These are phyloP conservation scores for Saccharum spontaneum DNA, from an alignment of 176 grass and related monocot species.

Conservation along the genomic window DNA sequence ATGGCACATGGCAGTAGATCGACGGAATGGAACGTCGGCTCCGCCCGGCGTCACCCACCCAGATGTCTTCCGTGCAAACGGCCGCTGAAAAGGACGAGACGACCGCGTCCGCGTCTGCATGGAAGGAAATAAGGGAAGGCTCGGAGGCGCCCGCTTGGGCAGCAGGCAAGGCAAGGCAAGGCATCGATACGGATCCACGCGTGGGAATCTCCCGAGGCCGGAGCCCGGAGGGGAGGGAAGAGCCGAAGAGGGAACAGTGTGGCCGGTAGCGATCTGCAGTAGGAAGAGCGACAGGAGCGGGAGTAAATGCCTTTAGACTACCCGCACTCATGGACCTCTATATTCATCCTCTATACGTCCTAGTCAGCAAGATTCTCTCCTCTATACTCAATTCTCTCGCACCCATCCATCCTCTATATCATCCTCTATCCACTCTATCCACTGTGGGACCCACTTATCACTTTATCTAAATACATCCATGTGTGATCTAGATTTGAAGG, in stretches of 20 bases:
- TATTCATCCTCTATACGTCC: too few relatives aligned
- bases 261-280: neutral
- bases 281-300: neutral
- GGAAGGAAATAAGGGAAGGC: neutral
- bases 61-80: conserved; percentile 14
- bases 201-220: conserved; percentile 1
- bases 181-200: neutral
- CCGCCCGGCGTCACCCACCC: neutral
- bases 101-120: too few relatives aligned
- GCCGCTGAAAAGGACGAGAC: neutral
- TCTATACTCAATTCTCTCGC: too few relatives aligned
- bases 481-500: too few relatives aligned
- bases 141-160: neutral
- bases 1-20: neutral
- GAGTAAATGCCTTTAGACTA: conserved; percentile 17
- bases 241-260: neutral
- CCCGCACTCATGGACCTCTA: too few relatives aligned
- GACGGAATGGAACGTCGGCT: neutral
- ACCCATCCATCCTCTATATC: too few relatives aligned
- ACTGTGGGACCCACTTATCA: too few relatives aligned
- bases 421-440: too few relatives aligned
- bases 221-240: neutral
- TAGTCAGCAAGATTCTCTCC: too few relatives aligned
- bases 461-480: too few relatives aligned
- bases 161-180: conserved; percentile 1